Evolutionary conservation across 139 green algal genomes (phyloP).

Genomic region (Trebouxia sp.): DNA sequence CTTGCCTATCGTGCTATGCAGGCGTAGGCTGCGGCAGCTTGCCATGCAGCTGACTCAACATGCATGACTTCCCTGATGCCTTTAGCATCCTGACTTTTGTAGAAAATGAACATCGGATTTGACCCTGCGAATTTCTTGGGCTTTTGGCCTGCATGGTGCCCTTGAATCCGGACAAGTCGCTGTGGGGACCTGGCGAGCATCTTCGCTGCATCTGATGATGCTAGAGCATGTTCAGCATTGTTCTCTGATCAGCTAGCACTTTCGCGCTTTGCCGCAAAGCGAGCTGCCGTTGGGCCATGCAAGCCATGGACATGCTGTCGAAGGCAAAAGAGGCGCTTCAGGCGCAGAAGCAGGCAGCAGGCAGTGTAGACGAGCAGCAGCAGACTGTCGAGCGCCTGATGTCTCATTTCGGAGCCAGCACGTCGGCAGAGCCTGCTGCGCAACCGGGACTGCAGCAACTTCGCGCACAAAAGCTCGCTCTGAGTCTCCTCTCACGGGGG

Average conservation of each 20-base stretch:
- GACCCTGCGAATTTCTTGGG: no score
- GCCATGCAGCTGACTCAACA: not conserved
- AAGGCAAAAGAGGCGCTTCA: not conserved
- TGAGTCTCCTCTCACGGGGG: constrained; percentile 11
- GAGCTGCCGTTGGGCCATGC: no score
- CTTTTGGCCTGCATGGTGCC: not conserved
- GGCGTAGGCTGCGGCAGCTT: not conserved
- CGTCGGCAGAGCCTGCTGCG: not conserved
- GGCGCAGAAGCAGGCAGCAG: not conserved
- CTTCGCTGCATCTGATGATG: no score
- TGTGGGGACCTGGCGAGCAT: no score
- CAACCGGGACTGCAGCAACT: not conserved
- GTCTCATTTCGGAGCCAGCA: not conserved
- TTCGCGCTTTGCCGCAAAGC: not conserved
- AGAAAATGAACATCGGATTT: not conserved
- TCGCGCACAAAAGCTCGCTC: constrained; percentile 14
- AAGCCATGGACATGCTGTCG: not conserved
- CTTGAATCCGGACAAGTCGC: no score
- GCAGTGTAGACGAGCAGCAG: not conserved
- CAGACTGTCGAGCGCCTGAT: not conserved
- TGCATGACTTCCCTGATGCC: not conserved
- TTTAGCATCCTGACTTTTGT: constrained; percentile 17
- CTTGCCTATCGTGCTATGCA: no score
- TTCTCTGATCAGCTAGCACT: no score
- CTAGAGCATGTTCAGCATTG: no score